phyloP scores from a whole-genome alignment of 306 rosid species.

The Cucurbita maxima region DNA sequence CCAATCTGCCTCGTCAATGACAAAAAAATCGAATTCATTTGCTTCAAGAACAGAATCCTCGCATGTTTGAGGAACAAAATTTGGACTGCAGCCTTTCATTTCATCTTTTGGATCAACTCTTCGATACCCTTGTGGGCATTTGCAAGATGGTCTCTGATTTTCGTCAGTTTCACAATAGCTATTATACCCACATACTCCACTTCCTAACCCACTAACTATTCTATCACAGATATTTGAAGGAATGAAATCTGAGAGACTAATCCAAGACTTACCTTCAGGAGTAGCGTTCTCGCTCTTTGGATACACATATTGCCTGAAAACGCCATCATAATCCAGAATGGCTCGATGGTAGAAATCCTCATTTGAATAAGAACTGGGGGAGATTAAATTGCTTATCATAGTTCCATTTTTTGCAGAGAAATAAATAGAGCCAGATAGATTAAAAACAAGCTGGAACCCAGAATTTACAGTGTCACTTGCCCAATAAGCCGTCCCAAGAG shows the following conservation, averaged over 20 bases:
- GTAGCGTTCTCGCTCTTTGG: constrained; percentile 7
- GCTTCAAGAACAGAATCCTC: neutral
- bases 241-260: neutral
- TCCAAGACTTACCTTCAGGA: constrained; percentile 9
- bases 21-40: constrained; percentile 1
- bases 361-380: neutral
- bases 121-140: constrained; percentile 11
- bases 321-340: constrained; percentile 41
- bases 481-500: neutral
- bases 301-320: constrained; percentile 32
- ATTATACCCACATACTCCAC: constrained; percentile 34
- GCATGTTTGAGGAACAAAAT: constrained; percentile 24
- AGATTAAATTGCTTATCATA: neutral
- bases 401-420: neutral
- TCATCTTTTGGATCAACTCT: constrained; percentile 21
- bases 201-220: neutral
- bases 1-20: constrained; percentile 7
- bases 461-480: neutral
- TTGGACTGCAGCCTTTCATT: constrained; percentile 24
- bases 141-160: constrained; percentile 10
- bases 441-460: constrained; percentile 16
- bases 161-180: constrained; percentile 3
- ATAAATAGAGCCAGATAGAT: constrained; percentile 23
- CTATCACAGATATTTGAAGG: constrained; percentile 18
- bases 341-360: constrained; percentile 29